These are phyloP conservation scores for Acidiella bohemica DNA, from an alignment of 495 filamentous ascomycete species.

Conservation along the genomic window DNA sequence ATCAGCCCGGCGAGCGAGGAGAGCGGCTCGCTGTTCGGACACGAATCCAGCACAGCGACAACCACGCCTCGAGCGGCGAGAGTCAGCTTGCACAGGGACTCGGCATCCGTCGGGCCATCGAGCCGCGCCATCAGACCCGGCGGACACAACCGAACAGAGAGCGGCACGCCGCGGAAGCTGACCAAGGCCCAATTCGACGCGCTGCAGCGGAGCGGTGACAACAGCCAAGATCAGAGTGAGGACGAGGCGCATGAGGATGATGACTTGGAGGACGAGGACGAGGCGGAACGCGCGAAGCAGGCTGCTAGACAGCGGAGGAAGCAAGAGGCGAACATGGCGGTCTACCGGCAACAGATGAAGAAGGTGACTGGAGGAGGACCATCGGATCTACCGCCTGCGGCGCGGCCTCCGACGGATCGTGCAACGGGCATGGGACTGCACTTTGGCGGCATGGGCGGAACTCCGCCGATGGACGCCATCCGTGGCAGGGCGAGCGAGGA, in stretches of 20 bases:
- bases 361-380: slow-evolving; percentile 69
- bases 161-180: slow-evolving; percentile 14
- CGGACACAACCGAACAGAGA: slow-evolving; percentile 9
- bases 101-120: slow-evolving; percentile 15
- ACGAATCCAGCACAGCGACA: slow-evolving; percentile 17
- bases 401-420: slow-evolving; percentile 13
- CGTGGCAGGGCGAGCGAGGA: slow-evolving; percentile 29
- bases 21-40: slow-evolving; percentile 4
- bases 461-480: slow-evolving; percentile 5
- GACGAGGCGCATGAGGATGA: slow-evolving; percentile 42
- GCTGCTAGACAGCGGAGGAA: slow-evolving; percentile 65
- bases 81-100: no score
- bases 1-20: slow-evolving; percentile 8
- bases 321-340: slow-evolving; percentile 79
- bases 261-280: slow-evolving; percentile 73
- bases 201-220: slow-evolving; percentile 35
- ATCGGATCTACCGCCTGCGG: slow-evolving; percentile 12
- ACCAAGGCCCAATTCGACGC: slow-evolving; percentile 17
- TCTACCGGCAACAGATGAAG: slow-evolving; percentile 95
- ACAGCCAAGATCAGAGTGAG: slow-evolving; percentile 39
- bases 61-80: no score
- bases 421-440: slow-evolving; percentile 2
- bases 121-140: slow-evolving; percentile 18
- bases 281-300: slow-evolving; percentile 58
- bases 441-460: slow-evolving; percentile 11